These are phyloP conservation scores for Cenococcum geophilum DNA, from an alignment of 495 filamentous ascomycete genomes.

Conservation along the genomic window DNA sequence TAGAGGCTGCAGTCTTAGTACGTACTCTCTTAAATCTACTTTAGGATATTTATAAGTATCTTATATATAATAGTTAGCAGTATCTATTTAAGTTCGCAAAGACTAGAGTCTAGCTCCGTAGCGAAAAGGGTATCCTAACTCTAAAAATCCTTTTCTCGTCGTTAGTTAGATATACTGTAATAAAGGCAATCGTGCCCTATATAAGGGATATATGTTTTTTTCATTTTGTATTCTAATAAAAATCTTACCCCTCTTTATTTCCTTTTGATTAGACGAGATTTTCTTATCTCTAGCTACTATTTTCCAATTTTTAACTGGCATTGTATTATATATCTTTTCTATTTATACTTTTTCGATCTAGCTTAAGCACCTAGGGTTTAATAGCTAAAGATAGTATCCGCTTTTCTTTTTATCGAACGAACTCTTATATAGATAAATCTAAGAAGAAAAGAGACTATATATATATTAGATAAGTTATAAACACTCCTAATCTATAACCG, in stretches of 20 bases:
- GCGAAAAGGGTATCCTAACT: conserved; percentile 40
- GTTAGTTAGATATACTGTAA: conserved; percentile 45
- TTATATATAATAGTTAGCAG: conserved; percentile 31
- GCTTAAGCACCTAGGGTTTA: conserved; percentile 38
- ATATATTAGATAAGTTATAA: no score
- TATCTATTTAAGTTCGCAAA: conserved; percentile 68
- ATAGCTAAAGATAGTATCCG: conserved; percentile 62
- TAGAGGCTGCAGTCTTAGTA: conserved; percentile 50
- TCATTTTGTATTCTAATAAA: not conserved
- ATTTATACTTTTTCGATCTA: not conserved
- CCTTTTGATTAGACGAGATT: no score
- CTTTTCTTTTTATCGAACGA: conserved; percentile 59
- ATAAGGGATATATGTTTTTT: conserved; percentile 52
- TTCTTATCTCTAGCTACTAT: not conserved
- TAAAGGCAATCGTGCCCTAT: conserved; percentile 54
- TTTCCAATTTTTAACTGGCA: no score
- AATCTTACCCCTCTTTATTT: no score
- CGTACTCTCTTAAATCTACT: not conserved
- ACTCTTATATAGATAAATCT: no score
- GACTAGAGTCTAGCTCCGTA: conserved; percentile 55
- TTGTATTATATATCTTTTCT: no score
- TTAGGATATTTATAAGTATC: not conserved
- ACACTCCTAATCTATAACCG: no score
- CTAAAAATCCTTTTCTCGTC: conserved; percentile 51
- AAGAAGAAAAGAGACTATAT: no score